Conservation (phyloP, 2,329 filamentous ascomycete genomes). For the Exophiala mesophila region DNA sequence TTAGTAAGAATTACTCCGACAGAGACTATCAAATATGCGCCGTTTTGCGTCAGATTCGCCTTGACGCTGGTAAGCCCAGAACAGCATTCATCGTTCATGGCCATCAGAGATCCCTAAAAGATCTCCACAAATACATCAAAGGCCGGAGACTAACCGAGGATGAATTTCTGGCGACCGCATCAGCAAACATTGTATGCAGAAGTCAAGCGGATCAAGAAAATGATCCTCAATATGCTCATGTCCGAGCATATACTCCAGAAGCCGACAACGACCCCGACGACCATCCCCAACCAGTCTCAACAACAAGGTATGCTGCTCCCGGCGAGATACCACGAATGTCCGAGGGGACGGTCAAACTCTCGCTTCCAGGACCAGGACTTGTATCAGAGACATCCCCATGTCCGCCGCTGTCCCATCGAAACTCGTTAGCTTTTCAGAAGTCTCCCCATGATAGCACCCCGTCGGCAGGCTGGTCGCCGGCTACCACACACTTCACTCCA, state of each 20-base stretch:
- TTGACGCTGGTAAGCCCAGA: conserved; percentile 20
- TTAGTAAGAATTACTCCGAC: conserved; percentile 27
- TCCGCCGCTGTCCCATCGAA: conserved; percentile 7
- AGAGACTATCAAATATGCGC: conserved; percentile 27
- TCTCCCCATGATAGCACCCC: conserved; percentile 9
- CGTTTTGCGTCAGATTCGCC: conserved; percentile 21
- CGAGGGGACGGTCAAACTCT: conserved; percentile 5
- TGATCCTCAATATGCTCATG: conserved; percentile 19
- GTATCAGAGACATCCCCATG: conserved; percentile 4
- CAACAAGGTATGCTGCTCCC: conserved; percentile 1
- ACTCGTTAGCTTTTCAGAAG: conserved; percentile 4
- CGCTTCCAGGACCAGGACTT: background rate
- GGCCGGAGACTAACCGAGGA: conserved; percentile 26
- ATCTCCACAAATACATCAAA: conserved; percentile 27
- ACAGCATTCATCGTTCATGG: conserved; percentile 26
- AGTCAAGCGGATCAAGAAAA: conserved; percentile 12
- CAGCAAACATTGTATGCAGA: conserved; percentile 13
- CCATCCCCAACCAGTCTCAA: background rate
- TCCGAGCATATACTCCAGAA: conserved; percentile 24
- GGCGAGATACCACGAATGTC: background rate
- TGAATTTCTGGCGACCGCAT: conserved; percentile 22
- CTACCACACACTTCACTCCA: conserved; percentile 12
- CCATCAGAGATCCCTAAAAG: conserved; percentile 22
- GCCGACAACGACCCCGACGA: conserved; percentile 10
- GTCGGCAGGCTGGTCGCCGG: background rate